These are phyloP conservation scores for Penicillium corylophilum DNA, from an alignment of 2,329 filamentous ascomycete species.

Conservation along the genomic window DNA sequence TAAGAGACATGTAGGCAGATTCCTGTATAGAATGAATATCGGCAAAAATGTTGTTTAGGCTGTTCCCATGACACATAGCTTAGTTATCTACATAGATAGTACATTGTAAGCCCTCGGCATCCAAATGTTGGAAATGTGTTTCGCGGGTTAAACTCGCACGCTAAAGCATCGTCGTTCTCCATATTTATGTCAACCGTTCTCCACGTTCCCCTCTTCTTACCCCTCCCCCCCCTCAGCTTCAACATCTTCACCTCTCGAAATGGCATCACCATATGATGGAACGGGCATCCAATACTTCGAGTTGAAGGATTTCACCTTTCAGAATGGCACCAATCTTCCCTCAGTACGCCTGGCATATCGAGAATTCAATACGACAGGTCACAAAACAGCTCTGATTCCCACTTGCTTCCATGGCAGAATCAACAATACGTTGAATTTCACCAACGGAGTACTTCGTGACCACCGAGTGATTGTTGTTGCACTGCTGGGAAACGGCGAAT, in stretches of 20 bases:
- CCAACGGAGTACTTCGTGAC: slow-evolving; percentile 39
- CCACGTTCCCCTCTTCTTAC: not conserved
- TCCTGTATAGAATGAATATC: not conserved
- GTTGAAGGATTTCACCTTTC: slow-evolving; percentile 42
- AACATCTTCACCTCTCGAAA: not conserved
- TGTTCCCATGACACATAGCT: not conserved
- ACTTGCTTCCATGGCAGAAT: slow-evolving; percentile 58
- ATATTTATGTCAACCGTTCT: not conserved
- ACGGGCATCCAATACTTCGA: slow-evolving; percentile 33
- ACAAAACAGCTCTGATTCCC: slow-evolving; percentile 49
- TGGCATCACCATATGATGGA: slow-evolving; percentile 12
- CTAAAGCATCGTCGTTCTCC: not conserved
- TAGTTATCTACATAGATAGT: too few species aligned
- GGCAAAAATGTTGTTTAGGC: not conserved
- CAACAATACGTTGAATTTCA: slow-evolving; percentile 50
- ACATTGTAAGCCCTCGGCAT: too few species aligned
- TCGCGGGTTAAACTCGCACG: too few species aligned
- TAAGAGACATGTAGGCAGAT: too few species aligned
- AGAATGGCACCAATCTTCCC: slow-evolving; percentile 33
- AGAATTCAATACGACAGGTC: slow-evolving; percentile 40
- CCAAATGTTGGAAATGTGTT: too few species aligned
- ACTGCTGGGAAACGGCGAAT: slow-evolving; percentile 51
- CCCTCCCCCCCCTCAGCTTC: not conserved
- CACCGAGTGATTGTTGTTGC: slow-evolving; percentile 50
- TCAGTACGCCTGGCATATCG: slow-evolving; percentile 42